Evolutionary conservation across 768 basidiomycete species (phyloP), one percentile per base, ranked within the genome.

Genomic region (Pleurotus tuber-regium): DNA sequence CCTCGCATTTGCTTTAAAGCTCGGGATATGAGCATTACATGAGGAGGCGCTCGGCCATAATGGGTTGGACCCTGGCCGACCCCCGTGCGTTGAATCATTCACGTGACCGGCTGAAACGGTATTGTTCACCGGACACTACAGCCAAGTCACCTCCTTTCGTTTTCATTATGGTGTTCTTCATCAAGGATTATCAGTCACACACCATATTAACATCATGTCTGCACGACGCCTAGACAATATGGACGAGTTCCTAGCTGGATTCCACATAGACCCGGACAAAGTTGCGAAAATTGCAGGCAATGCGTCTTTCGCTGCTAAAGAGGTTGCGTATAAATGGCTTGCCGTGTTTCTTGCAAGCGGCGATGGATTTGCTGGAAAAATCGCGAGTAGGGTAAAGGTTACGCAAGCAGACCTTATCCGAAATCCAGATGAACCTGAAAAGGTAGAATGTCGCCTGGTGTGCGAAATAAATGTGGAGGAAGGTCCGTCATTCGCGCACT

Each of bases 371-470:
- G 65, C 60, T 8, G 61, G 65, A 19, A 24, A 41, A 1, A 54
- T 75, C n/a, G 58, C 63, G 4, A 51, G 56, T 19, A 58, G 67
- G 21, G 24, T 72, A 21, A 60, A 57, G 35, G 65, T 73, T 11
- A 63, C 66, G 1, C 77, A 80, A 23, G 61, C 76, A 0, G 79
- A 76, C 1, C 54, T 80, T 14, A 41, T 66, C 1, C 58, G 63
- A 36, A 80, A 80, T 51, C 54, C 59, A 6, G 78, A 82, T 50
- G 79, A 77, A 43, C 69, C 73, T 1, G 61, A 54, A 26, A 74
- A 70, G 56, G 55, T 54, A 4, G 81, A 82, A 59, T 75, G 69
- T 1, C 61, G 72, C 12, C 70, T 80, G 10, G 75, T 80, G 4
- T 60, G 65, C 21, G 79, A 80, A 55, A 62, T 71, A 23, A 63